phyloP scores from a whole-genome alignment of 2,329 filamentous ascomycete genomes.

The Talaromyces albobiverticillius region DNA sequence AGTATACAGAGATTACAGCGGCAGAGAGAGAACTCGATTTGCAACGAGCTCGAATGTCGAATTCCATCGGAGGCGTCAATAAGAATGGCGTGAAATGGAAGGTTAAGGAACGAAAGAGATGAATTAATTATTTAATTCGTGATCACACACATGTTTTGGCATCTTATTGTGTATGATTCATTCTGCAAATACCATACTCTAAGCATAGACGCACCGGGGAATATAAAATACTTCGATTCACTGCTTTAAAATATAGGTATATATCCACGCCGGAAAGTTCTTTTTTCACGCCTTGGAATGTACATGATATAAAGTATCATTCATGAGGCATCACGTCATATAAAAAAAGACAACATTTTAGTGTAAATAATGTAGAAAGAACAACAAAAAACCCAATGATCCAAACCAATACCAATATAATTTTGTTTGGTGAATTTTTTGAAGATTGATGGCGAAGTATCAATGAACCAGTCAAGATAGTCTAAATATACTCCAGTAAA shows the following conservation, averaged over 20 bases:
- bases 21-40: slow-evolving; percentile 57
- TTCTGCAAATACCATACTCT: not conserved
- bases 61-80: slow-evolving; percentile 59
- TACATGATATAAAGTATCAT: not conserved
- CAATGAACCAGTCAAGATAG: no score
- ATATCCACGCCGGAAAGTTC: no score
- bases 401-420: not conserved
- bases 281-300: not conserved
- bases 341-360: not conserved
- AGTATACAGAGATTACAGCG: slow-evolving; percentile 53
- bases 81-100: slow-evolving; percentile 65
- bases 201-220: no score
- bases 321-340: not conserved
- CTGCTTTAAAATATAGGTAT: not conserved
- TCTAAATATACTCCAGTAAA: no score
- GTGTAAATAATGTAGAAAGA: not conserved
- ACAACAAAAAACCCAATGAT: not conserved
- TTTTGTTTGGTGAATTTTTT: not conserved
- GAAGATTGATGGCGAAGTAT: no score
- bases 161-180: not conserved
- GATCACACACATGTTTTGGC: no score
- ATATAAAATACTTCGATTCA: not conserved
- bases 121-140: slow-evolving; percentile 13
- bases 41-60: slow-evolving; percentile 61
- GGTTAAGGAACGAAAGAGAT: slow-evolving; percentile 60